Evolutionary conservation across 2,329 filamentous ascomycete species (phyloP), one percentile per base, ranked within the genome.

Genomic region (Periconia sp.): DNA sequence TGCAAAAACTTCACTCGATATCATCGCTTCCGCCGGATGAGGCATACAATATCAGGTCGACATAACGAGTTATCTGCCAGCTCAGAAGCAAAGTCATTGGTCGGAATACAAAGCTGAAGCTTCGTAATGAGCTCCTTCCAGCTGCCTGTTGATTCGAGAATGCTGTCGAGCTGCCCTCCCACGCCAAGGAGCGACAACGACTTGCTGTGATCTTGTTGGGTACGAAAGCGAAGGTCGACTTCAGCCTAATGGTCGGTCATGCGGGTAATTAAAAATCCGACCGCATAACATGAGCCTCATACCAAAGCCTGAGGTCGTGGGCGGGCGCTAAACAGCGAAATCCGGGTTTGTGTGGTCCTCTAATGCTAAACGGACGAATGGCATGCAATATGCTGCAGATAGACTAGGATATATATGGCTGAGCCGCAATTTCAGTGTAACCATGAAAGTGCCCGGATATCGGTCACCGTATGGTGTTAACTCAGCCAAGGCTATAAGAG

Each of bases 171-270:
- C n/a, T n/a, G n/a, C n/a, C n/a, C n/a, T 22, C 22, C 24, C 31
- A 26, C 32, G 32, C 13, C 26, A n/a, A 13, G 32, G 22, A 19
- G 26, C 13, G 23, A 10, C 19, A 26, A 28, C 18, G 19, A 22
- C 18, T 13, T 33, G 26, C 12, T 28, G 15, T 19, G 19, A 26
- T 33, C 13, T 29, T 31, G 24, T 48, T 25, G 32, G 46, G 43
- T 30, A 32, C 40, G 22, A 19, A 37, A 16, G 34, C 43, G 43
- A 43, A 38, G 24, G 36, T 39, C 43, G 39, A 57, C 52, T 64
- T 64, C 54, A 62, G 61, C 48, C 57, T 62, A 64, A 64, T 63
- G 44, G 51, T 48, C 37, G 15, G 43, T 23, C 46, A 51, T 51
- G 45, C 59, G 39, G 44, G 48, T 49, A 65, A 65, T 64, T 43